Evolutionary conservation across 305 asterid species (phyloP).

Genomic region (Caryopteris hybrid): DNA sequence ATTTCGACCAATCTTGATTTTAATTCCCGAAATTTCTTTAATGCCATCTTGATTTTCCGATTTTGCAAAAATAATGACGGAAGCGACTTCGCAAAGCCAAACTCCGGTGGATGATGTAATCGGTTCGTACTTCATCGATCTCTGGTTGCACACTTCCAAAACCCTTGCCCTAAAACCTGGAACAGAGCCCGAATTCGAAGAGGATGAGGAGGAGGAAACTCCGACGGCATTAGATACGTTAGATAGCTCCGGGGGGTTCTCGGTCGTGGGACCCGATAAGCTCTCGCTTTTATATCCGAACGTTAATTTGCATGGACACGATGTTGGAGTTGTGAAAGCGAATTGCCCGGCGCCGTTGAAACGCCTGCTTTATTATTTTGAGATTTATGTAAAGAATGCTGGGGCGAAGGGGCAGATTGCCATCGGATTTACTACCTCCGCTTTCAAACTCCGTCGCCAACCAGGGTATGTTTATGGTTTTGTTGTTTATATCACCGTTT

Average conservation of each 20-base stretch:
- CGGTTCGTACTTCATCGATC: conserved; percentile 45
- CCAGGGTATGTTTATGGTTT: conserved; percentile 60
- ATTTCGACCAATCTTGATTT: conserved; percentile 12
- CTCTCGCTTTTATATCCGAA: conserved; percentile 65
- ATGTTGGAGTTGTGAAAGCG: conserved; percentile 94
- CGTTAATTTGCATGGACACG: conserved; percentile 66
- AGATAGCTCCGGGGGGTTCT: conserved; percentile 73
- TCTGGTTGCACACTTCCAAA: conserved; percentile 41
- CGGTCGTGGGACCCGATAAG: conserved; percentile 80
- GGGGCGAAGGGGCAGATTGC: conserved; percentile 84
- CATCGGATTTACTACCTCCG: conserved; percentile 77
- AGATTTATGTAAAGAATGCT: conserved; percentile 70
- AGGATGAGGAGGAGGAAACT: conserved; percentile 54
- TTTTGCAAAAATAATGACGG: conserved; percentile 25
- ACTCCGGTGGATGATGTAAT: conserved; percentile 33
- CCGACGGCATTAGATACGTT: conserved; percentile 81
- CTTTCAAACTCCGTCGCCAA: conserved; percentile 72
- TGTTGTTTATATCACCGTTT: not conserved
- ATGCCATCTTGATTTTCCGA: conserved; percentile 25
- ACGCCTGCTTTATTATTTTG: conserved; percentile 80
- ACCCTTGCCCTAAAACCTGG: conserved; percentile 38
- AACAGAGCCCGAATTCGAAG: conserved; percentile 13
- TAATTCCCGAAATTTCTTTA: not conserved
- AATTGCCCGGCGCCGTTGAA: conserved; percentile 75
- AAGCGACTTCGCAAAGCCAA: conserved; percentile 39